Evolutionary conservation across 306 rosid genomes (phyloP).

Genomic region (Casuarina cunninghamiana): DNA sequence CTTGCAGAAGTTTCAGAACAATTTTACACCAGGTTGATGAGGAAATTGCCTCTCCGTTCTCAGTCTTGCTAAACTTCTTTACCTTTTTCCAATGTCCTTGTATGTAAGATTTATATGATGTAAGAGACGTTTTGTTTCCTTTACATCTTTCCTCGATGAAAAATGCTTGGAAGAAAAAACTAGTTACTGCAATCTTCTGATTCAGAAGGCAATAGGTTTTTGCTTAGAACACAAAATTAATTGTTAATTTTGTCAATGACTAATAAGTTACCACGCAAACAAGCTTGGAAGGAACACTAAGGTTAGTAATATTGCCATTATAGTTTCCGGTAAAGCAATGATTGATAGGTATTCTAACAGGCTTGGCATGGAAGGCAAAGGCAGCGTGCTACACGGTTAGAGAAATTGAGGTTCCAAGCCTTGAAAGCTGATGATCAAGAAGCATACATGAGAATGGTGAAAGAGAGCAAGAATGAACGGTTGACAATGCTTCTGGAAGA

Average conservation of each 20-base stretch:
- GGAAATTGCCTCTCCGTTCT: neutral
- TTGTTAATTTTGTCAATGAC: constrained; percentile 5
- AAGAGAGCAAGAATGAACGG: constrained; percentile 97
- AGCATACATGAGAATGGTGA: constrained; percentile 99
- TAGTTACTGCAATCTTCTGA: constrained; percentile 9
- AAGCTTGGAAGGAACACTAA: constrained; percentile 2
- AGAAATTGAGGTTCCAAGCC: constrained; percentile 98
- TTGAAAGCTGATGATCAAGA: constrained; percentile 99
- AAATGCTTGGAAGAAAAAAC: neutral
- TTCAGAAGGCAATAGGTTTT: constrained; percentile 3
- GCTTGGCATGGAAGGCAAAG: constrained; percentile 99
- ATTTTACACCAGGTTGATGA: neutral
- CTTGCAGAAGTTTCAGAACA: neutral
- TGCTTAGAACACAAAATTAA: constrained; percentile 10
- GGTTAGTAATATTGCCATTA: neutral
- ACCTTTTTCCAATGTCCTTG: too few species aligned
- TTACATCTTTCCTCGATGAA: neutral
- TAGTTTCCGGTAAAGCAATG: constrained; percentile 22
- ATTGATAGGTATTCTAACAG: constrained; percentile 41
- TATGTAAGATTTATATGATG: too few species aligned
- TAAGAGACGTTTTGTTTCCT: too few species aligned
- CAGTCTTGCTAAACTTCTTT: neutral
- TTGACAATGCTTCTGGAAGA: constrained; percentile 92
- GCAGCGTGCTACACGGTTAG: constrained; percentile 94
- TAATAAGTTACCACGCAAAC: constrained; percentile 18